Conservation (phyloP, 2,329 filamentous ascomycete species). For the Pseudodiploospora longispora region DNA sequence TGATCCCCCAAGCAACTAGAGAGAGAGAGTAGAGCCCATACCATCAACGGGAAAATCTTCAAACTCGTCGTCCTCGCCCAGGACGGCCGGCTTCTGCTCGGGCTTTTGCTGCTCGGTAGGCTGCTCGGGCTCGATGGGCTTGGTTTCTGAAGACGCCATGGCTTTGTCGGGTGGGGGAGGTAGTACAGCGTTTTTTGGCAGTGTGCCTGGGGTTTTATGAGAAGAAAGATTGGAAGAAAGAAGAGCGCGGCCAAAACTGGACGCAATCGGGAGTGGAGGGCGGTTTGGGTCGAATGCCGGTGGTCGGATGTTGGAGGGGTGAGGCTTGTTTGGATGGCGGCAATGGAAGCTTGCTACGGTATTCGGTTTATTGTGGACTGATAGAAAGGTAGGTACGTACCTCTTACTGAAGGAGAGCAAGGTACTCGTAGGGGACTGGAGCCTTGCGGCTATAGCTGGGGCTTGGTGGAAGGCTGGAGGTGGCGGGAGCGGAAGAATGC, state of each 20-base stretch:
- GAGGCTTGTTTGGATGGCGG: too few relatives aligned
- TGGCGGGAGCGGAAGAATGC: constrained; percentile 10
- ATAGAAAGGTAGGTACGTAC: too few relatives aligned
- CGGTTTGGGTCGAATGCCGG: neutral
- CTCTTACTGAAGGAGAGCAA: too few relatives aligned
- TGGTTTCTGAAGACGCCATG: constrained; percentile 21
- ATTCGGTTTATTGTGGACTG: too few relatives aligned
- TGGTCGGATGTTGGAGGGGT: neutral
- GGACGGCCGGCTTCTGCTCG: constrained; percentile 49
- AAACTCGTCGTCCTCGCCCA: constrained; percentile 98
- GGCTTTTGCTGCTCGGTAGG: constrained; percentile 21
- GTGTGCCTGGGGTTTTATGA: too few relatives aligned
- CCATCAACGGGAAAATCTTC: constrained; percentile 98
- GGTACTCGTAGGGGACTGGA: too few relatives aligned
- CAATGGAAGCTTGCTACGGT: too few relatives aligned
- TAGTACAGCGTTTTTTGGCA: too few relatives aligned
- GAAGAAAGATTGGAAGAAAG: neutral
- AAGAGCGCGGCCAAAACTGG: too few relatives aligned
- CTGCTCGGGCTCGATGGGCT: constrained; percentile 20
- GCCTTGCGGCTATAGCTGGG: too few relatives aligned
- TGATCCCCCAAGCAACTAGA: neutral
- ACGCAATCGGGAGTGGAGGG: neutral
- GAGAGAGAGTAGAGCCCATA: constrained; percentile 31
- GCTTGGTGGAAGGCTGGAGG: neutral
- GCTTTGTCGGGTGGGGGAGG: too few relatives aligned